Conservation (phyloP, 768 basidiomycete genomes). For the Calocybe cyanea region DNA sequence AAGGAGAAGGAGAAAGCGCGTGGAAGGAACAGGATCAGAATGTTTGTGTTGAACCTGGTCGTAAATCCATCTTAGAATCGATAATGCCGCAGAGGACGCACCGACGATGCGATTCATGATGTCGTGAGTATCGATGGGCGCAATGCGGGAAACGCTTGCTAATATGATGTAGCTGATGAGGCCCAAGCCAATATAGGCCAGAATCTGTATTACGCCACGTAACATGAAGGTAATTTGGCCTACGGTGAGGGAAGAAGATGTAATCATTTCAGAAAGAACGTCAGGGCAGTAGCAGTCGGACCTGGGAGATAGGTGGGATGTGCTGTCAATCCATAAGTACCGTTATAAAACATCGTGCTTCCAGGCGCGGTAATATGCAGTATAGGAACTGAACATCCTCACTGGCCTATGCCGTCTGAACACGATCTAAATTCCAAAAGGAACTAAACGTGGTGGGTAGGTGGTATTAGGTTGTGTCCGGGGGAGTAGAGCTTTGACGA, state of each 20-base stretch:
- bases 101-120: slow-evolving; percentile 19
- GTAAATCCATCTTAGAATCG: slow-evolving; percentile 18
- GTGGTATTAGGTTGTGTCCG: too few relatives aligned
- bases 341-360: too few relatives aligned
- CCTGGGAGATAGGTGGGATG: too few relatives aligned
- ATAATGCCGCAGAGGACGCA: slow-evolving; percentile 10
- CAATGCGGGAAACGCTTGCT: slow-evolving; percentile 18
- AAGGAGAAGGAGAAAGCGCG: slow-evolving; percentile 14
- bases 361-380: too few relatives aligned
- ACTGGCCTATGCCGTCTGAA: too few relatives aligned
- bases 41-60: slow-evolving; percentile 13
- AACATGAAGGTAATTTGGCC: slow-evolving; percentile 23
- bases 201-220: slow-evolving; percentile 21
- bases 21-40: slow-evolving; percentile 16
- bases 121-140: slow-evolving; percentile 20
- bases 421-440: too few relatives aligned
- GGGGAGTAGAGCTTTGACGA: too few relatives aligned
- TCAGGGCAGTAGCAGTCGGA: neutral
- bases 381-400: too few relatives aligned
- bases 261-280: slow-evolving; percentile 6
- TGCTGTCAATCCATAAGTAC: too few relatives aligned
- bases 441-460: too few relatives aligned
- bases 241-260: slow-evolving; percentile 13
- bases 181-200: slow-evolving; percentile 16
- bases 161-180: slow-evolving; percentile 19